These are phyloP conservation scores for Chytriomyces confervae DNA, from an alignment of 192 early-diverging fungal species.

Conservation along the genomic window DNA sequence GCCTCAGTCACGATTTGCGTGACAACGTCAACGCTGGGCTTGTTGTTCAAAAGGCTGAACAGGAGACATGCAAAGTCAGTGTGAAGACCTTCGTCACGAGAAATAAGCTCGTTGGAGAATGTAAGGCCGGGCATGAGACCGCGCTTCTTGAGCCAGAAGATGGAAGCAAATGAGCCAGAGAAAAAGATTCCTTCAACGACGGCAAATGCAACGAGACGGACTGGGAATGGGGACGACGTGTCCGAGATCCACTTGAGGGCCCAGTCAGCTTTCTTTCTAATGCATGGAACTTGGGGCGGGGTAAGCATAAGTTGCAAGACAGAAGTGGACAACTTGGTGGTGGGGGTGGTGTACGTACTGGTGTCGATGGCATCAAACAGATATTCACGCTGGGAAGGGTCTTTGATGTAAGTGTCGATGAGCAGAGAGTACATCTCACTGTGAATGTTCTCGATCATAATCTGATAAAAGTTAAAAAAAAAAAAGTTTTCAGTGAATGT, in stretches of 20 bases:
- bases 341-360: constrained; percentile 56
- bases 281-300: constrained; percentile 78
- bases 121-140: constrained; percentile 97
- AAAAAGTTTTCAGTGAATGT: not conserved
- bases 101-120: constrained; percentile 98
- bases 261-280: constrained; percentile 96
- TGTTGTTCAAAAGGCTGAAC: constrained; percentile 79
- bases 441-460: constrained; percentile 99
- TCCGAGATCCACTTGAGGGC: constrained; percentile 91
- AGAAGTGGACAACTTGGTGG: not conserved
- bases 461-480: constrained; percentile 36
- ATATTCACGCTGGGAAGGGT: constrained; percentile 77
- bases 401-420: constrained; percentile 95
- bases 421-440: constrained; percentile 93
- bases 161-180: constrained; percentile 95
- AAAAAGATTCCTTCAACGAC: constrained; percentile 99
- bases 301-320: not conserved
- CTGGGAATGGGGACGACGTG: constrained; percentile 81
- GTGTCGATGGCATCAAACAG: constrained; percentile 95
- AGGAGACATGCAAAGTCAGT: constrained; percentile 97
- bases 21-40: constrained; percentile 71
- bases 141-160: constrained; percentile 99
- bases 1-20: constrained; percentile 80
- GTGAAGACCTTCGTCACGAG: constrained; percentile 96
- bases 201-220: constrained; percentile 94